Conservation (phyloP, 108 stramenopile species). For the Aurantiochytrium sp. region DNA sequence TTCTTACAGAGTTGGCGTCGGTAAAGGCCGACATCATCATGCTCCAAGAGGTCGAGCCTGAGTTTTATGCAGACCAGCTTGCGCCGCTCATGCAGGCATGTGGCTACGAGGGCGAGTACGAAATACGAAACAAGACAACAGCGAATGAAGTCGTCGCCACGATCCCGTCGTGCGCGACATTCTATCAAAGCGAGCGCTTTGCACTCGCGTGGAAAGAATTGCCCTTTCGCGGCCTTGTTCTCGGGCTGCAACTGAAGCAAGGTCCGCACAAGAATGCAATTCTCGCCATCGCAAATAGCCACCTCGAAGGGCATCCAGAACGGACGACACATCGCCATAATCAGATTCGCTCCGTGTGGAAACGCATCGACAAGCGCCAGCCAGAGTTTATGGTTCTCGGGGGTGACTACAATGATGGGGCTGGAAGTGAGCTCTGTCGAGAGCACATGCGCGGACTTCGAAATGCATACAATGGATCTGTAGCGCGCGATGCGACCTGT, state of each 20-base stretch:
- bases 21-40: not conserved
- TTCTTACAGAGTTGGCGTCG: not conserved
- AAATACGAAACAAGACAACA: not conserved
- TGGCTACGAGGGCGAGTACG: not conserved
- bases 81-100: not conserved
- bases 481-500: not conserved
- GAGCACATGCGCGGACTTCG: not conserved
- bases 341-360: not conserved
- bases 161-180: not conserved
- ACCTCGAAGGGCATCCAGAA: not conserved
- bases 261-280: not conserved
- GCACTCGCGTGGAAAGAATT: not conserved
- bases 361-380: not conserved
- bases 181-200: not conserved
- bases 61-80: not conserved
- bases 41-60: not conserved
- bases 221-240: not conserved
- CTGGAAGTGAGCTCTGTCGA: not conserved
- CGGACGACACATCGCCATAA: not conserved
- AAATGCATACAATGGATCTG: not conserved
- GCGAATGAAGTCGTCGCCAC: not conserved
- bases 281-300: not conserved
- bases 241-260: not conserved
- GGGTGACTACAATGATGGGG: not conserved
- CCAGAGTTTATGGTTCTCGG: not conserved